Evolutionary conservation across 495 filamentous ascomycete species (phyloP), one percentile per base, ranked within the genome.

Genomic region (Lophium mytilinum): DNA sequence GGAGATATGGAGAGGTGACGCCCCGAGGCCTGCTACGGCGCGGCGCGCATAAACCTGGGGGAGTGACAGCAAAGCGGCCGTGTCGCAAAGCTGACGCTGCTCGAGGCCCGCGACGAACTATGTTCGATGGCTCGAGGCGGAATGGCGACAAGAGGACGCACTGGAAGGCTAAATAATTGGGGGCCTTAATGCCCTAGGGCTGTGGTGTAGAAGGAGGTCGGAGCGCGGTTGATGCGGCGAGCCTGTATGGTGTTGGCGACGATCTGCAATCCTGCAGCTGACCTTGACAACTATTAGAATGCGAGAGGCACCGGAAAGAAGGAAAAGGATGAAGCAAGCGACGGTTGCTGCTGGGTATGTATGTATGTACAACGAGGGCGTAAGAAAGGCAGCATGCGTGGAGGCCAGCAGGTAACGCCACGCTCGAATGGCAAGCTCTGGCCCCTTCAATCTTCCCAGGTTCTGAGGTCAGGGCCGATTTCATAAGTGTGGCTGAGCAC

Each of bases 31-130:
- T 24, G 53, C 41, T 4, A 14, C 34, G 45, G 18, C 19, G 36
- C 45, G 46, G 45, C 37, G 42, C 54, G 54, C 54, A 56, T 56
- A 56, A 56, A 56, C 54, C 54, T n/a, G 40, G 9, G 45, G 21
- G 46, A 50, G 36, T 48, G 43, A 36, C 54, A 37, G 18, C 34
- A 34, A 19, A 50, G 35, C 18, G 33, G 30, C 41, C 45, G 45
- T 48, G 15, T 48, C 45, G 45, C 15, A 24, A 48, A 24, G 45
- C 15, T 14, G 33, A 5, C 17, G 33, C 24, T 48, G 15, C 24
- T 30, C 24, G 24, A 30, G 21, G 21, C 12, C 17, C 14, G 21
- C 33, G 15, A 18, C 17, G 45, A 24, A 24, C 30, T 18, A 21
- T 9, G 17, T 21, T 48, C 19, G 45, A 48, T 48, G 45, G 12